phyloP scores from a whole-genome alignment of 23 red algal genomes.

The Gracilaria caudata region DNA sequence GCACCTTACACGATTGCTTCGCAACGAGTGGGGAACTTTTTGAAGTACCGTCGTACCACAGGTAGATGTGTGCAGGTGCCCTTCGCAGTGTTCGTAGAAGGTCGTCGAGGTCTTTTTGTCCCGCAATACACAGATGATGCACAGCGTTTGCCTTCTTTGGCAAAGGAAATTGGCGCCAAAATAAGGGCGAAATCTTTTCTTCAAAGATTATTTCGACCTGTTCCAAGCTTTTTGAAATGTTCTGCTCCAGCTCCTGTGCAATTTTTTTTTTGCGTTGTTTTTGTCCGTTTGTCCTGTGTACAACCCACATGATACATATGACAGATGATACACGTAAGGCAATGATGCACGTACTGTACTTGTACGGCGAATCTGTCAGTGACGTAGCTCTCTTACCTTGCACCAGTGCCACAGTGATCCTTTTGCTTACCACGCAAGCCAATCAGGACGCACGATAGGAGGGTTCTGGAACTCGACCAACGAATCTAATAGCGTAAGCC shows the following conservation, averaged over 20 bases:
- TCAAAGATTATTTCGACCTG: neutral
- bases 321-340: neutral
- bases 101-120: neutral
- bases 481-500: neutral
- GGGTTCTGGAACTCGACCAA: neutral
- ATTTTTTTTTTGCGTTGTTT: no score
- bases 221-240: neutral
- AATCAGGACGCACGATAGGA: neutral
- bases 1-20: neutral
- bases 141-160: neutral
- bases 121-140: neutral
- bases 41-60: no score
- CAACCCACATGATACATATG: neutral
- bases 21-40: neutral
- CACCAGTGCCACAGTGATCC: no score
- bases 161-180: conserved; percentile 1
- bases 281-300: no score
- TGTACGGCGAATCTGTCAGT: no score
- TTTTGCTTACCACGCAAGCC: neutral
- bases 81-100: no score
- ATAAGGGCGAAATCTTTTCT: neutral
- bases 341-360: neutral
- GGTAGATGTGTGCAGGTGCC: no score
- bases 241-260: neutral
- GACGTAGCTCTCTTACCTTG: no score